Evolutionary conservation across 129 eudicot species (phyloP), one percentile per base, ranked within the genome.

Genomic region (Heracleum sosnowskyi): DNA sequence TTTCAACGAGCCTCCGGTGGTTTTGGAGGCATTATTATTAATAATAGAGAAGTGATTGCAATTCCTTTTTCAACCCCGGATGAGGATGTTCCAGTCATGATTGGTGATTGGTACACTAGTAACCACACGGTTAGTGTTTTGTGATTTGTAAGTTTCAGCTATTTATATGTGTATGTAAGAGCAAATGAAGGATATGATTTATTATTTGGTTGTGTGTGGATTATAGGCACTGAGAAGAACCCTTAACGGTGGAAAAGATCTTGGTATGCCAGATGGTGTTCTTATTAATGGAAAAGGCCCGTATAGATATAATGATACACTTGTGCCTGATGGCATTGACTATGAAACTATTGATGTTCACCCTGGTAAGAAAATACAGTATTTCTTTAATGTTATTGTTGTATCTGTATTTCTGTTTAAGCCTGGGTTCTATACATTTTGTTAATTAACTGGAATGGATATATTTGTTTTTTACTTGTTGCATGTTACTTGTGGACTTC

Each of bases 221-320:
- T 57, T 86, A 13, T 71, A 93, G 98, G 92, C 84, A 78, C 78
- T 93, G 81, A 93, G 97, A 86, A 91, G 80, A 73, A 40, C 90
- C 69, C 97, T 93, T 70, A 84, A 91, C 78, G 86, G 84, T 68
- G 98, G 98, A 36, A 87, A 76, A 64, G 81, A 83, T 77, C 97
- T 93, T 49, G 96, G 98, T 76, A 93, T 91, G 97, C 98, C 98
- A 6, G 96, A 93, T 85, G 98, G 98, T 75, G 98, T 93, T 85
- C 86, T 93, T 76, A 91, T 93, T 33, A 93, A 93, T 62, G 98
- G 97, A 78, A 93, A 91, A 91, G 98, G 98, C 13, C 98, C 98
- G 34, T 93, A 80, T 24, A 89, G 89, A 88, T 93, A 93, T 77
- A 93, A 91, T 26, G 92, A 89, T 72, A 91, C 98, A 29, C 97